Evolutionary conservation across 2,329 filamentous ascomycete genomes (phyloP), one percentile per base, ranked within the genome.

Genomic region (Beauveria scarabaeidicola): DNA sequence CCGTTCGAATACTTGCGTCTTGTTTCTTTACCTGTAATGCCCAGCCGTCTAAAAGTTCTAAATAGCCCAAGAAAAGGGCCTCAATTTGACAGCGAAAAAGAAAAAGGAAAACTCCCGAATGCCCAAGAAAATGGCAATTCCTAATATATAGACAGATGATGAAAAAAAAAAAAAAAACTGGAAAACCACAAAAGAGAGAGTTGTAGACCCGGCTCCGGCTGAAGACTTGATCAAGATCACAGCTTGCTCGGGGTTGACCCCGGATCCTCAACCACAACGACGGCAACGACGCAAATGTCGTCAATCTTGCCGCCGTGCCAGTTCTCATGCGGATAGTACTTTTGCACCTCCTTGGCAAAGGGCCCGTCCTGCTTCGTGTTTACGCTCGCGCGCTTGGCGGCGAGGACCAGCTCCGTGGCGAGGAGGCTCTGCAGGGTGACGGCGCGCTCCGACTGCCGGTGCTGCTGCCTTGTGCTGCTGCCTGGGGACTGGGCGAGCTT

Each of bases 241-340:
- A 74, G 63, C 63, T 74, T 74, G 68, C 71, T 72, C 61, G 66
- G 70, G 29, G 63, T 48, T 29, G 55, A 62, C 3, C 62, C 58
- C 19, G 61, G 52, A 19, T 67, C 62, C 52, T 86, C 83, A 65
- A 92, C 87, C 1, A 90, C 90, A 32, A 96, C 78, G 36, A 87
- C 84, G 15, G 92, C 86, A 54, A 99, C 78, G 5, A 91, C 91
- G 68, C 91, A 93, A 61, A 99, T 97, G 72, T 99, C 94, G 70
- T 99, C 94, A 21, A 95, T 84, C 74, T 99, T 99, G 56, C 94
- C 94, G 61, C 94, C 94, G 61, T 85, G 85, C 84, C 90, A 99
- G 61, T 86, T 84, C 72, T 97, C 93, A 41, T 87, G 79, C 0
- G 94, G 93, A 66, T 90, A 96, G 69, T 89, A 86, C 69, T 87